Evolutionary conservation across 768 basidiomycete species (phyloP), one percentile per base, ranked within the genome.

Genomic region (Mycena metata): DNA sequence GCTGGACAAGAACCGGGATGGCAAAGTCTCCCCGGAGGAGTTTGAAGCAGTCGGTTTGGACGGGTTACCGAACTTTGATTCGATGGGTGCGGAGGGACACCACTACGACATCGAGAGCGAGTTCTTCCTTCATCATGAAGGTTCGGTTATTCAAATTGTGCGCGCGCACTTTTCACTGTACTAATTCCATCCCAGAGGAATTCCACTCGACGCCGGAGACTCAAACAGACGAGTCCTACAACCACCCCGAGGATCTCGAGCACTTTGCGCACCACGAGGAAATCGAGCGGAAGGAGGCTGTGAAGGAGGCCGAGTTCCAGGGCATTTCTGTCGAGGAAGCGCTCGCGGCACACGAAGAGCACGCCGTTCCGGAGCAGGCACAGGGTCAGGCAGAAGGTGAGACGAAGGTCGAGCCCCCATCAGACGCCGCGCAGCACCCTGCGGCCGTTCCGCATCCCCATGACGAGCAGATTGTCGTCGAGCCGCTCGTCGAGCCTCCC

Each of bases 91-190:
- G 10, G 92, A 96, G 76, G 96, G 96, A 13, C 96, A 97, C 76
- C 96, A 97, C 76, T 96, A 96, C 73, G 96, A 96, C 76, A 87
- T 92, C 46, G 94, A 95, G 80, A 95, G 94, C 80, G 94, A 97
- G 80, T 96, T 96, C 83, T 96, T 96, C 87, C 84, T 96, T 54
- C 96, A 99, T 76, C 98, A 99, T 80, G 98, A 99, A 89, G 96
- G 96, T 91, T 67, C 74, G 30, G 30, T 30, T 81, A 72, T 42
- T 30, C 15, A 13, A 49, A 47, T 19, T 63, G 19, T 50, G 11
- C 26, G 42, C 46, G 12, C 19, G 5, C 43, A 35, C 41, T 43
- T 16, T 54, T 21, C 45, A 23, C 45, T 30, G 43, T 52, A 16
- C 43, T 23, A 6, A 13, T 17, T n/a, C 46, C 54, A 64, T 24